These are phyloP conservation scores for Micractinium conductrix DNA, from an alignment of 139 green algal genomes.

Conservation along the genomic window DNA sequence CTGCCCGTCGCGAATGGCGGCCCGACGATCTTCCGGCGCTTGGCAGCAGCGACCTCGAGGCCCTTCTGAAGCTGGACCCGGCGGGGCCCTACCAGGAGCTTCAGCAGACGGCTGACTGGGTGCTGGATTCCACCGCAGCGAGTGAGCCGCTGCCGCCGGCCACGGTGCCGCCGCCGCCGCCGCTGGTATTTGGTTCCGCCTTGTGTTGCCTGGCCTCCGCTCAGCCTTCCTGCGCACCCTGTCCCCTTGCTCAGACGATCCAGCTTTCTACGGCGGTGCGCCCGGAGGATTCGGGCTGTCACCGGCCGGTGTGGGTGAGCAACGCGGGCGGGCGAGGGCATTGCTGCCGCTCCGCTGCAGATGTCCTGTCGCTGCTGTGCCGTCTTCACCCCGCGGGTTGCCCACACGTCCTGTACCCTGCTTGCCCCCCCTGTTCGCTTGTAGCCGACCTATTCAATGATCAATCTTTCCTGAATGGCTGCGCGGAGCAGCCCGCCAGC, in stretches of 20 bases:
- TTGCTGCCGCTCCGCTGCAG: too few species aligned
- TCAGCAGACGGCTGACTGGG: neutral
- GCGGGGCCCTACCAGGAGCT: neutral
- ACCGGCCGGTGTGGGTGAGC: neutral
- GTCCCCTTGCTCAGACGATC: neutral
- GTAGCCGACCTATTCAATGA: too few species aligned
- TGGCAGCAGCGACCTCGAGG: slow-evolving; percentile 1
- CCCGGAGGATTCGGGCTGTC: neutral
- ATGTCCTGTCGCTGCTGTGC: too few species aligned
- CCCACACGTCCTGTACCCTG: too few species aligned
- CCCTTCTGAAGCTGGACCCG: neutral
- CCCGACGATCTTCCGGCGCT: slow-evolving; percentile 1
- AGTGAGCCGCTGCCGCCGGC: neutral
- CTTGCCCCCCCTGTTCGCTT: too few species aligned
- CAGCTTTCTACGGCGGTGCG: neutral
- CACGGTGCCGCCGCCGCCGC: neutral
- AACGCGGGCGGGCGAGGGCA: too few species aligned
- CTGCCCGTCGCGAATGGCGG: neutral
- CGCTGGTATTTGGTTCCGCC: neutral
- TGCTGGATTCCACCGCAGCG: slow-evolving; percentile 17
- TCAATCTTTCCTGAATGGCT: too few species aligned
- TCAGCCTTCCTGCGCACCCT: neutral
- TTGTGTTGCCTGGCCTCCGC: neutral
- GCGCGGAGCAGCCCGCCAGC: too few species aligned
- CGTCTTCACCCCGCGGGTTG: too few species aligned